Conservation (phyloP, 2,329 filamentous ascomycete genomes). For the Apiospora kogelbergensis region DNA sequence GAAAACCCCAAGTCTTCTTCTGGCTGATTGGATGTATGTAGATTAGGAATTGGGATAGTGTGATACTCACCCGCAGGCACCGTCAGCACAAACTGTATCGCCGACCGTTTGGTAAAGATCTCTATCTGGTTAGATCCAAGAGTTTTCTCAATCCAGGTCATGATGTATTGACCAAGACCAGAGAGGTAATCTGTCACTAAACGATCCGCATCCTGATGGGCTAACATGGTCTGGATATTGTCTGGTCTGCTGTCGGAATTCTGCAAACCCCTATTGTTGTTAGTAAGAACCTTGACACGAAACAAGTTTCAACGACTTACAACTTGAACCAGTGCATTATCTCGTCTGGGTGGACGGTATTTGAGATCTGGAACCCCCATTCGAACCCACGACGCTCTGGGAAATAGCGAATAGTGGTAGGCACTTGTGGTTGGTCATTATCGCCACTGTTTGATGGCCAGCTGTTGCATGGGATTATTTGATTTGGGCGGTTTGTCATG, state of each 20-base stretch:
- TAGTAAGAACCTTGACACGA: background rate
- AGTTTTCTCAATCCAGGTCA: background rate
- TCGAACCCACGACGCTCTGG: background rate
- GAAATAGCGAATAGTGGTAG: background rate
- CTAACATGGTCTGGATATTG: background rate
- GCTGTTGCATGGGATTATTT: background rate
- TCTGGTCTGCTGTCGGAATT: background rate
- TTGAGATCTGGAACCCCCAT: background rate
- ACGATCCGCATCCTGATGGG: background rate
- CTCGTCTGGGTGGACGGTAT: background rate
- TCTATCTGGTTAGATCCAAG: background rate
- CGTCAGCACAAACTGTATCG: background rate
- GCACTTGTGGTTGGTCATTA: background rate
- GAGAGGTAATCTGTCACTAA: background rate
- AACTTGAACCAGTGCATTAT: background rate
- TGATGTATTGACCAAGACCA: background rate
- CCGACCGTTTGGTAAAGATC: rapidly evolving
- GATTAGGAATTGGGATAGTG: too few relatives aligned
- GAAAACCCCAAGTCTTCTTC: too few relatives aligned
- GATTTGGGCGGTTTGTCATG: background rate
- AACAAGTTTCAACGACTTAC: background rate
- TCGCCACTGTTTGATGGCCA: background rate
- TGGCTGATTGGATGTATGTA: too few relatives aligned
- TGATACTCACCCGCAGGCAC: background rate
- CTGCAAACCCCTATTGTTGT: background rate